Conservation (phyloP, 352 stramenopile species). For the Elongisporangium anandrum region DNA sequence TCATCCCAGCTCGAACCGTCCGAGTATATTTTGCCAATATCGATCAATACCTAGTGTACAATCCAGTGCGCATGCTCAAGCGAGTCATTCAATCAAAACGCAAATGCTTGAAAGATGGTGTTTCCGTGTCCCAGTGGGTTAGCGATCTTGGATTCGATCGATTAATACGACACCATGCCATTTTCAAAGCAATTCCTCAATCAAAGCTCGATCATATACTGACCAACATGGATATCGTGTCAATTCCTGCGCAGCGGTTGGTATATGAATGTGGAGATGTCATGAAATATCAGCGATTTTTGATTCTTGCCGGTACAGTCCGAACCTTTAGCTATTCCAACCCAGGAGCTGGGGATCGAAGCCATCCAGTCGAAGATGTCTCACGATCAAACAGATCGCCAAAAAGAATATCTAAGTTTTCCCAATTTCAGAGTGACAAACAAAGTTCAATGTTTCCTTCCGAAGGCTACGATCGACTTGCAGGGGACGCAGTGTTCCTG, state of each 20-base stretch:
- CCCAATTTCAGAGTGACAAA: neutral
- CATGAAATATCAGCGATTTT: slow-evolving; percentile 10
- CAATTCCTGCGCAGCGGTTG: slow-evolving; percentile 14
- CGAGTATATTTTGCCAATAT: slow-evolving; percentile 20
- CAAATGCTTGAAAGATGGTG: neutral
- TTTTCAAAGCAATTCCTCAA: slow-evolving; percentile 17
- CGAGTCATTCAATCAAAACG: slow-evolving; percentile 16
- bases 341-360: neutral
- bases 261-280: slow-evolving; percentile 22
- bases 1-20: slow-evolving; percentile 20
- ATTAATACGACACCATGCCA: slow-evolving; percentile 12
- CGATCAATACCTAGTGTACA: slow-evolving; percentile 35
- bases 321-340: slow-evolving; percentile 11
- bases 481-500: neutral
- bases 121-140: slow-evolving; percentile 2
- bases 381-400: neutral
- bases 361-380: neutral
- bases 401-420: neutral
- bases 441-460: neutral
- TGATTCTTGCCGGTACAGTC: slow-evolving; percentile 17
- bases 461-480: neutral
- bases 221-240: slow-evolving; percentile 9
- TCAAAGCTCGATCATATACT: slow-evolving; percentile 11
- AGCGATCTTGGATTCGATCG: slow-evolving; percentile 14
- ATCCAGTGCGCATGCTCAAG: slow-evolving; percentile 30